Base-by-base conservation (phyloP, 1,284 basidiomycete genomes). In the Trichosporon coremiiforme region DNA sequence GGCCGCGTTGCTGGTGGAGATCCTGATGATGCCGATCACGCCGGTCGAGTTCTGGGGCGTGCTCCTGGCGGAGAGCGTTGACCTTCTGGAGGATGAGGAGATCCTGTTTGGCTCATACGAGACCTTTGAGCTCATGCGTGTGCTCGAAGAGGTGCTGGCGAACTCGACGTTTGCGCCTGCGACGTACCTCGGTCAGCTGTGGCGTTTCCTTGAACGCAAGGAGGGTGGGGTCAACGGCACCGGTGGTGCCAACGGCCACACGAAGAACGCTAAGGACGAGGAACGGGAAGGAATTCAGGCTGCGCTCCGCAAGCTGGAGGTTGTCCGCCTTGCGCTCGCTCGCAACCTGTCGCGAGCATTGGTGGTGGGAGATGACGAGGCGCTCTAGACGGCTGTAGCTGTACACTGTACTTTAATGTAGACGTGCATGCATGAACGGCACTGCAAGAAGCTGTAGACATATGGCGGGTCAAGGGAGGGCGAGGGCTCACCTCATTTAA, bases 91-190 rank as follows among this genome's bases (percentile, higher is more conserved):
- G 70, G 85, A 82, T 66, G 66, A 76, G 17, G 82, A 83, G 12
- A 79, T 84, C 29, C 74, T 84, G 10, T 75, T 86, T 68, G 71
- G 77, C 1, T 74, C 82, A 1, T 71, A 78, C 13, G 82, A 82
- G 64, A 85, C 84, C 0, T 85, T 83, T 64, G 85, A 85, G 68
- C 78, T 86, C 22, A 77, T 86, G 68, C 77, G 84, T 1, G 76
- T 83, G 17, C 71, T 85, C n/a, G 84, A 86, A 68, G 84, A 85
- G 36, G 76, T 85, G 22, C 75, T 79, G 6, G 67, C 74, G 1
- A 79, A 78, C 55, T 76, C 82, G 1, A 68, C 70, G 8, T 81
- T 75, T 63, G 81, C 82, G 2, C 76, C 79, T 0, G 66, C 70
- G 15, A 79, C 79, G 33, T 83, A 83, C 69, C 77, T 84, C n/a